Percentiles rank a stretch among this genome's conserved stretches.
Evolutionary conservation across 495 filamentous ascomycete genomes (phyloP).

Genomic region (Penicillium macrosclerotiorum): DNA sequence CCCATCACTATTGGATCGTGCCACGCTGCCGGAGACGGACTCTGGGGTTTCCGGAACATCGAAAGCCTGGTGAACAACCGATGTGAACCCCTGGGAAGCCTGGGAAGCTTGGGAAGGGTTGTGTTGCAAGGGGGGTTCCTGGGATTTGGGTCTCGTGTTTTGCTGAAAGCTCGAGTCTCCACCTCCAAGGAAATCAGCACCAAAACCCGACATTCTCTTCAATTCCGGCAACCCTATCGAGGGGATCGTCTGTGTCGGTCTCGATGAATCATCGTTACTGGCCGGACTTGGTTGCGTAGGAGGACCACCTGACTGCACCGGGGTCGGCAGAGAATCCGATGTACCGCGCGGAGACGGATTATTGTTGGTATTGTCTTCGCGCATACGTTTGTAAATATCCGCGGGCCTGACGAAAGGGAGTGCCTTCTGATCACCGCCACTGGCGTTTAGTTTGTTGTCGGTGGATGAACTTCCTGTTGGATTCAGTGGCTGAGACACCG

Average conservation of each 20-base stretch:
- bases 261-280: conserved; percentile 3
- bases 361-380: no score
- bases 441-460: conserved; percentile 19
- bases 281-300: not conserved
- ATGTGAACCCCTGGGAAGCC: conserved; percentile 52
- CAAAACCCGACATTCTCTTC: conserved; percentile 64
- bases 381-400: conserved; percentile 74
- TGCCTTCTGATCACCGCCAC: conserved; percentile 43
- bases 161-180: conserved; percentile 14
- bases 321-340: not conserved
- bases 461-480: conserved; percentile 15
- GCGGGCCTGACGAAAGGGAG: conserved; percentile 69
- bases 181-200: conserved; percentile 37
- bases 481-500: conserved; percentile 40
- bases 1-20: conserved; percentile 61
- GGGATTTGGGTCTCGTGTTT: conserved; percentile 11
- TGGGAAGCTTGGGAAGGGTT: conserved; percentile 45
- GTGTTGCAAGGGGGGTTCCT: conserved; percentile 44
- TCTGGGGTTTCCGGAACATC: conserved; percentile 62
- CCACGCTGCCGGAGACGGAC: conserved; percentile 47
- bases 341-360: no score
- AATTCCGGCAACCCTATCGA: conserved; percentile 56
- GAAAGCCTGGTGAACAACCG: conserved; percentile 69
- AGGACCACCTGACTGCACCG: not conserved
- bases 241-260: conserved; percentile 13